A percentile compares a stretch with the other conserved stretches of the same genome.
Evolutionary conservation across 2,329 filamentous ascomycete genomes (phyloP).

Genomic region (Sphaerulina vaccinii): DNA sequence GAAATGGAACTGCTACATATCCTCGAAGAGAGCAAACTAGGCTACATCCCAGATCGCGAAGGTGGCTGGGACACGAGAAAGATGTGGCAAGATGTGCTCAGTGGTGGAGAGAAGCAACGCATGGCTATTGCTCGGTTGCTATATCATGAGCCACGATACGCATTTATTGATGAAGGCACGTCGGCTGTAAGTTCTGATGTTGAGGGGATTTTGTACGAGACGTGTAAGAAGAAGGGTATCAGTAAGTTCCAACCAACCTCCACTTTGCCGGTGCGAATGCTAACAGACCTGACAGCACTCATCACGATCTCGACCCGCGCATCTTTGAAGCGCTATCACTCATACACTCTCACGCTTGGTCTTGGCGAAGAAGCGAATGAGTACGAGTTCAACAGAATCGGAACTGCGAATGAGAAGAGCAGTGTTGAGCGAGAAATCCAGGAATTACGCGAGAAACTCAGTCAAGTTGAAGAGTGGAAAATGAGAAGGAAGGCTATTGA

Average conservation of each 20-base stretch:
- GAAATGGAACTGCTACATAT: constrained; percentile 76
- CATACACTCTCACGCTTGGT: constrained; percentile 82
- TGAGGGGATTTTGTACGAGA: constrained; percentile 89
- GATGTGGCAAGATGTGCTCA: constrained; percentile 98
- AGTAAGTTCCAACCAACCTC: constrained; percentile 44
- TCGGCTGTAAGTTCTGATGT: constrained; percentile 93
- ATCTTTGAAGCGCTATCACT: constrained; percentile 93
- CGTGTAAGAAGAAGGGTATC: constrained; percentile 87
- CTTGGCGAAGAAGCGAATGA: constrained; percentile 76
- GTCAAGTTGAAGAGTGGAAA: constrained; percentile 83
- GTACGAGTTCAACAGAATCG: constrained; percentile 92
- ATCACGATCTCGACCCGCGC: constrained; percentile 95
- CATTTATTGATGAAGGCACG: constrained; percentile 92
- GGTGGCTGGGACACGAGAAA: constrained; percentile 96
- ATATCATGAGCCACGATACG: constrained; percentile 93
- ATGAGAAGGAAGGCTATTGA: constrained; percentile 76
- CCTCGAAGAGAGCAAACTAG: constrained; percentile 79
- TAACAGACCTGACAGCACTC: constrained; percentile 52
- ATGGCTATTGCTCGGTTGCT: constrained; percentile 86
- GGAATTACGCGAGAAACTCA: constrained; percentile 75
- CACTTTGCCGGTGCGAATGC: neutral
- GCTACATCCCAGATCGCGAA: constrained; percentile 87
- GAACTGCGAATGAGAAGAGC: constrained; percentile 88
- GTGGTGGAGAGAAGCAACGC: constrained; percentile 93
- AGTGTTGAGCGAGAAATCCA: constrained; percentile 87